Conservation (phyloP, 192 early-diverging fungal genomes). For the Linnemannia schmuckeri region DNA sequence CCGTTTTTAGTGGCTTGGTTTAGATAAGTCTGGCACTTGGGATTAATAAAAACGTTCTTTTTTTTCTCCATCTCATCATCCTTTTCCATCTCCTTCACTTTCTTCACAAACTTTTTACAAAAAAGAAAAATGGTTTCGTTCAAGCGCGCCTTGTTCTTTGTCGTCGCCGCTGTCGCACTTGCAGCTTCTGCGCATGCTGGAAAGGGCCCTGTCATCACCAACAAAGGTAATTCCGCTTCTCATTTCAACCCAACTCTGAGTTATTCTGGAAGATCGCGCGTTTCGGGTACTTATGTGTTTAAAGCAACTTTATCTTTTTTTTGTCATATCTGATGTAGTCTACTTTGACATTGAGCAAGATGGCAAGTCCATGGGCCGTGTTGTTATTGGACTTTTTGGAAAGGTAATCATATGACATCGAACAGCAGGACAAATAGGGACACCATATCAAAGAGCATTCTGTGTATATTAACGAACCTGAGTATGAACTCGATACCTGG, state of each 20-base stretch:
- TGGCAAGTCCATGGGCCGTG: constrained; percentile 75
- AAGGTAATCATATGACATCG: constrained; percentile 50
- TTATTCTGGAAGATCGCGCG: neutral
- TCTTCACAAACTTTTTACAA: neutral
- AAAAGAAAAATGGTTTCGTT: constrained; percentile 39
- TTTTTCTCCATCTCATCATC: no score
- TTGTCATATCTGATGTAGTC: constrained; percentile 59
- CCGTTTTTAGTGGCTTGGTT: no score
- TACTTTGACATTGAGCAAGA: constrained; percentile 92
- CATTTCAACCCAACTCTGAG: neutral
- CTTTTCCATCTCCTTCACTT: no score
- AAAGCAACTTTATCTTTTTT: neutral
- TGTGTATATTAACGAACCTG: neutral
- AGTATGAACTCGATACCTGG: neutral
- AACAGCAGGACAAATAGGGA: neutral
- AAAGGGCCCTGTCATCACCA: constrained; percentile 78
- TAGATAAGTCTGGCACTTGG: no score
- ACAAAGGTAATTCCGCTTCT: constrained; percentile 62
- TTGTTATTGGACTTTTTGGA: constrained; percentile 82
- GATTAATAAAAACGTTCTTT: no score
- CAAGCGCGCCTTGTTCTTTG: constrained; percentile 40
- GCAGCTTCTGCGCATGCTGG: constrained; percentile 48
- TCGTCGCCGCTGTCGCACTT: constrained; percentile 29
- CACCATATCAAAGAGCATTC: no score
- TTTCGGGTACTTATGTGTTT: no score